Evolutionary conservation across 345 rosid genomes (phyloP), one percentile per base, ranked within the genome.

Genomic region (Arabis alpina): DNA sequence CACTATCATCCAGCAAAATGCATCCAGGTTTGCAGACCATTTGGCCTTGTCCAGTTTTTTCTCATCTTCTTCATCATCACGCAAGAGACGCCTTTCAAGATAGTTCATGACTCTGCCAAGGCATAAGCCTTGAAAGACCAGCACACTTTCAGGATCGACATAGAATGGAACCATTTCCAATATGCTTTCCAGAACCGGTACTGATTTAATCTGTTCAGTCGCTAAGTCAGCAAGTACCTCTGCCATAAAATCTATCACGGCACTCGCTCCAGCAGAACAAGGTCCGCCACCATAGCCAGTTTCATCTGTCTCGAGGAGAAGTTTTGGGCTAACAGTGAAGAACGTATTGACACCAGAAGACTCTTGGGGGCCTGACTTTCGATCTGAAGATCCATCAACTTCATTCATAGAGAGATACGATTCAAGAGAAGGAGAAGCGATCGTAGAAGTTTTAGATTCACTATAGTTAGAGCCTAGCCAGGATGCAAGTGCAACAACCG

Each of bases 241-340:
- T 23, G 97, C 98, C 81, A 92, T 76, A 77, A 94, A 94, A 85
- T 94, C 99, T 76, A 94, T 80, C 71, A 88, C 79, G 43, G 98
- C 98, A 79, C 97, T 90, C 40, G 98, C 98, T 73, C 92, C 99
- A 43, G 98, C 98, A 79, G 96, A 92, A 81, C 99, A 94, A 58
- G 98, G 98, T 71, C 99, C 99, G 9, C 99, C 98, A 44, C 98
- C 99, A 68, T 88, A 94, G 61, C 99, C 97, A 74, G 87, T 82
- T 79, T 94, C 98, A 85, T 94, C 98, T 51, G 82, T 77, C 81
- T 92, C 97, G 27, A 89, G 84, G 34, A 94, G 96, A 68, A 90
- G 78, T 70, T 84, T 87, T 55, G 92, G 78, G 66, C 79, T 86
- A 40, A 94, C 87, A 57, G 86, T 66, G 57, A 84, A 87, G 56